Evolutionary conservation across 495 filamentous ascomycete genomes (phyloP), one percentile per base, ranked within the genome.

Genomic region (Viridothelium virens): DNA sequence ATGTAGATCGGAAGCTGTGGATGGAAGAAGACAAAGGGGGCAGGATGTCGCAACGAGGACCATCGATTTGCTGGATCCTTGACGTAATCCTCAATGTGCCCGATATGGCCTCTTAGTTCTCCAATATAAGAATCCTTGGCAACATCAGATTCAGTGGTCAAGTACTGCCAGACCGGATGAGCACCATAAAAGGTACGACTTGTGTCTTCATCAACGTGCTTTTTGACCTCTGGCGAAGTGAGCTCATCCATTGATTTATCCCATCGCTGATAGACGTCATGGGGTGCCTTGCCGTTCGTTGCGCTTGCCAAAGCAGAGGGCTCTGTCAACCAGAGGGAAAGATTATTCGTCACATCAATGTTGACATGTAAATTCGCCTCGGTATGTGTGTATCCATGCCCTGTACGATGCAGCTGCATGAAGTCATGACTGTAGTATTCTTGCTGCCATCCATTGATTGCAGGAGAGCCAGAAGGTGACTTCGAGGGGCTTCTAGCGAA

Each of bases 81-180:
- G 65, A 84, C 89, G 72, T 97, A 97, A 44, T 88, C 83, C 44
- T 87, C 84, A 68, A 90, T 86, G 61, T 88, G 83, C 1, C 91
- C 92, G 53, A 98, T 86, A 70, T 89, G 86, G 50, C 94, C 94
- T 70, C 88, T 92, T 48, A 97, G 82, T 73, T 97, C 91, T 31
- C 92, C 89, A 63, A 98, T 85, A 31, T 88, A 87, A 5, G 85
- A 83, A 44, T 87, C 84, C 67, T 86, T 85, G 3, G 78, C 81
- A 25, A 91, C 83, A 31, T 76, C 67, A 74, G 82, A 68, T 74
- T 85, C 82, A n/a, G 86, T 87, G 18, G 81, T 87, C 37, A 97
- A 79, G 50, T 82, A 85, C 69, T 87, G 88, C 86, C 88, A 93
- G n/a, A 75, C 78, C 61, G 89, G 77, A 80, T 80, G 66, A 66